These are phyloP conservation scores for Cryptosporidium canis DNA, from an alignment of 169 alveolate species.

Conservation along the genomic window DNA sequence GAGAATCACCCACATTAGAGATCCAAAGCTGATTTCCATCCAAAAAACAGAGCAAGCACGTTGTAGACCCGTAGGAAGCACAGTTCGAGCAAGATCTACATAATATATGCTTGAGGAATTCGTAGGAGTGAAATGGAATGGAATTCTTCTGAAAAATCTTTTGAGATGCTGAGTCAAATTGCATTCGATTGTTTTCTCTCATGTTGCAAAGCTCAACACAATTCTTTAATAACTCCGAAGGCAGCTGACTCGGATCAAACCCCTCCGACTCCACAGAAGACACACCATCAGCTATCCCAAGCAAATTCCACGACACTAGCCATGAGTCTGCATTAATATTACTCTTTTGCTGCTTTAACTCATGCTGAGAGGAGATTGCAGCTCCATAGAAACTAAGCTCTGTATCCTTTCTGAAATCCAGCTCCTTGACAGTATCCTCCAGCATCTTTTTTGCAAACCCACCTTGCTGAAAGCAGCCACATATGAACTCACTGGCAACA, in stretches of 20 bases:
- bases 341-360: constrained; percentile 63
- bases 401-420: constrained; percentile 14
- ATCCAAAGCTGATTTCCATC: constrained; percentile 77
- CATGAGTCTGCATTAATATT: constrained; percentile 65
- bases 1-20: constrained; percentile 79
- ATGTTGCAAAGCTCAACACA: constrained; percentile 74
- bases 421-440: constrained; percentile 44
- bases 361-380: constrained; percentile 68
- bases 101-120: constrained; percentile 71
- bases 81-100: constrained; percentile 76
- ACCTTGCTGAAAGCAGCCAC: constrained; percentile 68
- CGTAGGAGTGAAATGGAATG: constrained; percentile 52
- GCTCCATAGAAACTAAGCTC: constrained; percentile 68
- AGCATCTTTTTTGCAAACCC: constrained; percentile 18
- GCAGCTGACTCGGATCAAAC: constrained; percentile 77
- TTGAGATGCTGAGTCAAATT: constrained; percentile 76
- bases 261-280: constrained; percentile 80
- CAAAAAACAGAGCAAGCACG: constrained; percentile 77
- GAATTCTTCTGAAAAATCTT: constrained; percentile 44
- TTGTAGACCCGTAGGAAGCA: constrained; percentile 78
- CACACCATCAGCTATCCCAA: constrained; percentile 82
- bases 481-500: constrained; percentile 50
- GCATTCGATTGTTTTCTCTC: constrained; percentile 69
- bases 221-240: constrained; percentile 75
- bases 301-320: constrained; percentile 71